phyloP scores from a whole-genome alignment of 2,329 filamentous ascomycete genomes.

The Alternaria triticimaculans region DNA sequence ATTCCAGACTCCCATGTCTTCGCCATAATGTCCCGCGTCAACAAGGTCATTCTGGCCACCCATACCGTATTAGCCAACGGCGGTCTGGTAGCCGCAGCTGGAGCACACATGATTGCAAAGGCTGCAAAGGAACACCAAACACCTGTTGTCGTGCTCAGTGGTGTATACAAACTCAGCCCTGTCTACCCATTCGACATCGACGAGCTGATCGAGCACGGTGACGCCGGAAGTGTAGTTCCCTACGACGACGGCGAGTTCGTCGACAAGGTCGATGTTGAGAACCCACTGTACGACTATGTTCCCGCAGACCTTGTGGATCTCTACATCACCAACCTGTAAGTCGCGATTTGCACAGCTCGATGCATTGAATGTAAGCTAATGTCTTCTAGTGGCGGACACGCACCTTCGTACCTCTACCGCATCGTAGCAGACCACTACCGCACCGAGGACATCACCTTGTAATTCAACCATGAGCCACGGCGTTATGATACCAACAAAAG shows the following conservation, averaged over 20 bases:
- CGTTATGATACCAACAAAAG: constrained; percentile 6
- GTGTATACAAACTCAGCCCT: constrained; percentile 92
- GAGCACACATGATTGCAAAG: constrained; percentile 81
- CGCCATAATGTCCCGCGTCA: constrained; percentile 92
- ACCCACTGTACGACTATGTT: constrained; percentile 83
- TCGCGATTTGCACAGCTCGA: constrained; percentile 31
- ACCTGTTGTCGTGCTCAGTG: constrained; percentile 86
- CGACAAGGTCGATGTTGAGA: constrained; percentile 77
- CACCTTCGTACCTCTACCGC: constrained; percentile 73
- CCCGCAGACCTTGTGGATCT: constrained; percentile 76
- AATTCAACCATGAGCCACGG: constrained; percentile 5
- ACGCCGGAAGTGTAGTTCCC: constrained; percentile 75
- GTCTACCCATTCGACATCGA: constrained; percentile 85
- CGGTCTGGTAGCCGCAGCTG: constrained; percentile 81
- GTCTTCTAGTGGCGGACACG: constrained; percentile 65
- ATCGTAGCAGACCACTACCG: constrained; percentile 80
- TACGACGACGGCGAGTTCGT: constrained; percentile 83
- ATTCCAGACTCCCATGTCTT: constrained; percentile 86
- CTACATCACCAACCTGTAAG: constrained; percentile 85
- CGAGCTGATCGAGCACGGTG: constrained; percentile 83
- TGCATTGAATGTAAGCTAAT: constrained; percentile 13
- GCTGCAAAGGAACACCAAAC: constrained; percentile 83
- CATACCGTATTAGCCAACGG: constrained; percentile 89
- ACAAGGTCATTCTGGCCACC: constrained; percentile 91
- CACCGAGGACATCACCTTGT: constrained; percentile 69